A percentile compares a stretch with the other conserved stretches of the same genome.
These are phyloP conservation scores for Neohortaea acidophila DNA, from an alignment of 495 filamentous ascomycete species.

Conservation along the genomic window DNA sequence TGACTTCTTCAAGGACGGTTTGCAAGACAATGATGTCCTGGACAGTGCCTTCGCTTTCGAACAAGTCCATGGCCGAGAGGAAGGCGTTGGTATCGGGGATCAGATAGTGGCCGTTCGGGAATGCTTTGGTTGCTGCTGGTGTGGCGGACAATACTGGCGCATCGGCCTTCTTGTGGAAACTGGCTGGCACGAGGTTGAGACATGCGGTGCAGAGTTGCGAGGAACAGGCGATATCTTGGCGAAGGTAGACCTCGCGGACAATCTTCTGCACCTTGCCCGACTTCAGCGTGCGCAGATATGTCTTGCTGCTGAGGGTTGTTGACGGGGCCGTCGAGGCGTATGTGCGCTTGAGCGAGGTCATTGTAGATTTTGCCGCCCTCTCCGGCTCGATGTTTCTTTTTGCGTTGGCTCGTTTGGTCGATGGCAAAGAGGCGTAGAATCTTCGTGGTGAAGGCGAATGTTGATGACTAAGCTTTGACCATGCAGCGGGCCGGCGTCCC, in stretches of 20 bases:
- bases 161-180: constrained; percentile 56
- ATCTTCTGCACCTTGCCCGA: constrained; percentile 97
- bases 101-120: constrained; percentile 81
- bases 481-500: too few relatives aligned
- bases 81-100: constrained; percentile 94
- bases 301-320: constrained; percentile 76
- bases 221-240: constrained; percentile 94
- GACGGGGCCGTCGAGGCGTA: constrained; percentile 49
- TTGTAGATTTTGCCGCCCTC: constrained; percentile 22
- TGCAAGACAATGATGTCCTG: constrained; percentile 92
- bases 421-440: too few relatives aligned
- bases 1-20: constrained; percentile 87
- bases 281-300: constrained; percentile 83
- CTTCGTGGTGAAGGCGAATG: too few relatives aligned
- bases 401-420: neutral
- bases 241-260: constrained; percentile 86
- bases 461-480: too few relatives aligned
- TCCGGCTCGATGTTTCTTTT: neutral
- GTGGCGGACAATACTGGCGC: constrained; percentile 77
- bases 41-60: constrained; percentile 74
- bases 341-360: constrained; percentile 80
- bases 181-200: constrained; percentile 49
- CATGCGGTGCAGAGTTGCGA: constrained; percentile 73
- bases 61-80: constrained; percentile 87
- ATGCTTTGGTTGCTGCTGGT: constrained; percentile 66